Percentiles rank a stretch among this genome's conserved stretches.
These are phyloP conservation scores for Trametes coccinea DNA, from an alignment of 768 basidiomycete genomes.

Conservation along the genomic window DNA sequence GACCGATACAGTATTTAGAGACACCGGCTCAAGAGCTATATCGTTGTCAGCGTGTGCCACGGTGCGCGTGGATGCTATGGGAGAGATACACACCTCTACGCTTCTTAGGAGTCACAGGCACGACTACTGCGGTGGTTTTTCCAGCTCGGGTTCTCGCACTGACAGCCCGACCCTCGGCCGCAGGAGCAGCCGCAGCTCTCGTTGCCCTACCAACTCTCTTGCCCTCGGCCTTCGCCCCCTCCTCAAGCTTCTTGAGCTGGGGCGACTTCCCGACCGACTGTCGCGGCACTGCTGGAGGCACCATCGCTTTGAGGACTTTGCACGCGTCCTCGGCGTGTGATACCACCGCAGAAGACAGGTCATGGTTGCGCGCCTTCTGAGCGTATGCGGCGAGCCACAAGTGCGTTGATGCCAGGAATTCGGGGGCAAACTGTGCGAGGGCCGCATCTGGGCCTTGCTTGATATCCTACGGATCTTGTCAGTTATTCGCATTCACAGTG, in stretches of 20 bases:
- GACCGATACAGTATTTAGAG: conserved; percentile 19
- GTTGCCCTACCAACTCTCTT: conserved; percentile 3
- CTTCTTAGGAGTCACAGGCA: conserved; percentile 45
- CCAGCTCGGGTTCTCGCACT: conserved; percentile 15
- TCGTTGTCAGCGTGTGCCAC: neutral
- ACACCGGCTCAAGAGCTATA: conserved; percentile 24
- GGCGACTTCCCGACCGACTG: conserved; percentile 15
- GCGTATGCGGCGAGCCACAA: conserved; percentile 73
- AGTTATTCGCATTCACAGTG: neutral
- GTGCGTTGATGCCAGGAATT: conserved; percentile 57
- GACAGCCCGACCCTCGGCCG: neutral
- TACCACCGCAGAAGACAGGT: conserved; percentile 48
- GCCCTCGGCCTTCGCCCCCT: neutral
- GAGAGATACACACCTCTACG: conserved; percentile 36
- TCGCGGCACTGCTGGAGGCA: conserved; percentile 24
- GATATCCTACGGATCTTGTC: conserved; percentile 26
- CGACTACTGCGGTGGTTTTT: conserved; percentile 20
- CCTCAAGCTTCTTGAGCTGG: neutral
- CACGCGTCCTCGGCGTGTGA: conserved; percentile 57
- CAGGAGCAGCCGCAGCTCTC: conserved; percentile 5
- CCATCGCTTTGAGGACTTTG: conserved; percentile 43
- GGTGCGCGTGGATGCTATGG: too few species aligned
- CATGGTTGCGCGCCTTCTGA: conserved; percentile 50
- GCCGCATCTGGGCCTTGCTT: conserved; percentile 28
- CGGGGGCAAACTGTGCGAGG: conserved; percentile 35